Conservation (phyloP, 257 asterid genomes). For the Nicotiana sylvestris region DNA sequence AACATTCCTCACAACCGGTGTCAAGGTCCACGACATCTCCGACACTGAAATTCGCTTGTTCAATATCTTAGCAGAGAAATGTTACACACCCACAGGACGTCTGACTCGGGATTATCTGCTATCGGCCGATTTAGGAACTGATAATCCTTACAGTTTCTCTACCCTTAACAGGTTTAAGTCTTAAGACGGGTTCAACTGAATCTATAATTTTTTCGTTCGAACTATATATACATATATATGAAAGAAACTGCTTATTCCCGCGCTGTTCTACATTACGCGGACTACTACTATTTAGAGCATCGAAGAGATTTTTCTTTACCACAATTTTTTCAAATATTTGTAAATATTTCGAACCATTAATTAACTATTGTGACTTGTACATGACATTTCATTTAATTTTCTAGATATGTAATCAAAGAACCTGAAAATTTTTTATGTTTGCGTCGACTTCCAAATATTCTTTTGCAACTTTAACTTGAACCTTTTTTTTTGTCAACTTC, state of each 20-base stretch:
- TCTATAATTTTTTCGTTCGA: not conserved
- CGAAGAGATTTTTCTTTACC: no score
- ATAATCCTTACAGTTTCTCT: slow-evolving; percentile 46
- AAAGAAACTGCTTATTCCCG: no score
- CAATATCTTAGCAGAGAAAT: slow-evolving; percentile 34
- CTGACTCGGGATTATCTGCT: not conserved
- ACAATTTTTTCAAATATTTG: no score
- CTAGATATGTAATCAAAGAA: not conserved
- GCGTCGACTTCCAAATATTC: no score
- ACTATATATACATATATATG: not conserved
- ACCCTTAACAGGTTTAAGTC: slow-evolving; percentile 27
- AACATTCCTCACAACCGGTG: slow-evolving; percentile 17
- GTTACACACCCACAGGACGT: slow-evolving; percentile 40
- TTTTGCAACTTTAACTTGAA: no score
- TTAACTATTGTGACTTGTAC: not conserved
- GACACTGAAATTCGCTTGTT: slow-evolving; percentile 45
- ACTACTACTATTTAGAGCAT: no score
- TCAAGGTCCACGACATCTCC: slow-evolving; percentile 38
- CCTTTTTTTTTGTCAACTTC: no score
- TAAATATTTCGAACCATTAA: not conserved
- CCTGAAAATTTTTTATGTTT: not conserved
- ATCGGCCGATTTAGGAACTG: slow-evolving; percentile 12
- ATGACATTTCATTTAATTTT: not conserved
- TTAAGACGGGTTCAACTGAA: not conserved
- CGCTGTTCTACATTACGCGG: no score